Conservation (phyloP, 2,329 filamentous ascomycete genomes). For the Ilyonectria sp. region DNA sequence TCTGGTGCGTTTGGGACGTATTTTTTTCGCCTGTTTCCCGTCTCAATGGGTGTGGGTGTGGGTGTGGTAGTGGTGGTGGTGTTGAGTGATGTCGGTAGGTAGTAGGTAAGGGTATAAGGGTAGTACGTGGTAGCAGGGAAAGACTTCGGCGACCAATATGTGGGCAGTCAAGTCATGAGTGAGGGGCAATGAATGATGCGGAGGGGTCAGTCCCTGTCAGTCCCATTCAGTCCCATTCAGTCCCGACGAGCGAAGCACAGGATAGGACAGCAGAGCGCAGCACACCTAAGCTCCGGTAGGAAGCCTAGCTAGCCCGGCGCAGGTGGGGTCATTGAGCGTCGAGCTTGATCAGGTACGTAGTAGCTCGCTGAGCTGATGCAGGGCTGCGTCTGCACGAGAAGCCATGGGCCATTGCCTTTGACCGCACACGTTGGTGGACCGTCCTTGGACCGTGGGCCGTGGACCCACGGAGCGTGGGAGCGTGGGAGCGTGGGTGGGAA, state of each 20-base stretch:
- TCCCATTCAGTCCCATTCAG: slow-evolving; percentile 13
- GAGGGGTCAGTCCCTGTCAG: slow-evolving; percentile 33
- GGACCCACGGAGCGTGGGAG: slow-evolving; percentile 20
- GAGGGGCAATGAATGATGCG: slow-evolving; percentile 45
- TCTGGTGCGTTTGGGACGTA: slow-evolving; percentile 10
- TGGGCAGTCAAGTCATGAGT: slow-evolving; percentile 47
- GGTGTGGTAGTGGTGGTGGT: slow-evolving; percentile 10
- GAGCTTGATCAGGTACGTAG: slow-evolving; percentile 21
- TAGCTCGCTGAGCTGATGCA: slow-evolving; percentile 21
- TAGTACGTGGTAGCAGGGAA: slow-evolving; percentile 37
- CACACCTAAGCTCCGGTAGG: slow-evolving; percentile 6
- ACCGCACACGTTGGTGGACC: slow-evolving; percentile 1
- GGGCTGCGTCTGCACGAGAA: slow-evolving; percentile 22
- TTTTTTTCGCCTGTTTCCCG: slow-evolving; percentile 14
- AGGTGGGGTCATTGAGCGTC: slow-evolving; percentile 24
- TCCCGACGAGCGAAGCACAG: slow-evolving; percentile 12
- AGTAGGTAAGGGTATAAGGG: slow-evolving; percentile 27
- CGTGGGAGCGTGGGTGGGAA: slow-evolving; percentile 23
- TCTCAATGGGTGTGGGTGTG: slow-evolving; percentile 13
- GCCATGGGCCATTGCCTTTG: slow-evolving; percentile 13
- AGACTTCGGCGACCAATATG: slow-evolving; percentile 41
- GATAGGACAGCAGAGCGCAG: slow-evolving; percentile 1
- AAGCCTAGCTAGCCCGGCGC: slow-evolving; percentile 18
- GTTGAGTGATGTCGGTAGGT: slow-evolving; percentile 17
- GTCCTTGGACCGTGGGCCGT: slow-evolving; percentile 10